A percentile compares a stretch with the other conserved stretches of the same genome.
phyloP scores from a whole-genome alignment of 2,329 filamentous ascomycete genomes.

The Ceratocystis variospora region DNA sequence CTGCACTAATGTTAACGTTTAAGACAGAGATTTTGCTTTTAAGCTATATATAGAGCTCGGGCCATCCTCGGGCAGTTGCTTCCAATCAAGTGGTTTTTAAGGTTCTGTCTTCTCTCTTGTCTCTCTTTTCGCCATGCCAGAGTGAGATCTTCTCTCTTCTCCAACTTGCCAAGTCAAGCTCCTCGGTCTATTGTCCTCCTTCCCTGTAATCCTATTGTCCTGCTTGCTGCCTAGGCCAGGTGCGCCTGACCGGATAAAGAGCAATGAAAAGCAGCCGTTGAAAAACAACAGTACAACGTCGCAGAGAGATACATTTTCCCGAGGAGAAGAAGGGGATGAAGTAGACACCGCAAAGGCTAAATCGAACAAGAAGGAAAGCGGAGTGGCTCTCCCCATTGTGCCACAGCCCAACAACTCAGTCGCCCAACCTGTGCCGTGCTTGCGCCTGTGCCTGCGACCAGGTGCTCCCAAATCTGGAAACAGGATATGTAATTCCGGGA shows the following conservation, averaged over 20 bases:
- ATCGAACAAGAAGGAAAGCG: too few species aligned
- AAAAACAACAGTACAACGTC: too few species aligned
- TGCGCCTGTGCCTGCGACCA: background rate
- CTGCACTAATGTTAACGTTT: background rate
- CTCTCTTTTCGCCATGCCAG: background rate
- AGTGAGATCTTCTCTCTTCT: background rate
- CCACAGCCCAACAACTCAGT: too few species aligned
- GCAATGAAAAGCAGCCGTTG: too few species aligned
- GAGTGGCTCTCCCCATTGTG: too few species aligned
- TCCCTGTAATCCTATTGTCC: background rate
- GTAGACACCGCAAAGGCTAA: too few species aligned
- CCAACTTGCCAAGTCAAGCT: background rate
- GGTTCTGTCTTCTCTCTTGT: background rate
- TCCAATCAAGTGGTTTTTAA: background rate
- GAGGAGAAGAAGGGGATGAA: too few species aligned
- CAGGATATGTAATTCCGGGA: background rate
- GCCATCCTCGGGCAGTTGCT: background rate
- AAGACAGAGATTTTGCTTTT: background rate
- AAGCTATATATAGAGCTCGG: background rate
- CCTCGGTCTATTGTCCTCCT: background rate
- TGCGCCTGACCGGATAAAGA: background rate
- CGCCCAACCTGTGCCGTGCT: background rate
- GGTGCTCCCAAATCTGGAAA: background rate
- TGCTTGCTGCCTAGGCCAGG: background rate
- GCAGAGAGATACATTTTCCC: too few species aligned